Percentiles rank a stretch among this genome's conserved stretches.
Evolutionary conservation across 1,139 yeast genomes (phyloP).

Genomic region (Debaryomycetaceae sp.): DNA sequence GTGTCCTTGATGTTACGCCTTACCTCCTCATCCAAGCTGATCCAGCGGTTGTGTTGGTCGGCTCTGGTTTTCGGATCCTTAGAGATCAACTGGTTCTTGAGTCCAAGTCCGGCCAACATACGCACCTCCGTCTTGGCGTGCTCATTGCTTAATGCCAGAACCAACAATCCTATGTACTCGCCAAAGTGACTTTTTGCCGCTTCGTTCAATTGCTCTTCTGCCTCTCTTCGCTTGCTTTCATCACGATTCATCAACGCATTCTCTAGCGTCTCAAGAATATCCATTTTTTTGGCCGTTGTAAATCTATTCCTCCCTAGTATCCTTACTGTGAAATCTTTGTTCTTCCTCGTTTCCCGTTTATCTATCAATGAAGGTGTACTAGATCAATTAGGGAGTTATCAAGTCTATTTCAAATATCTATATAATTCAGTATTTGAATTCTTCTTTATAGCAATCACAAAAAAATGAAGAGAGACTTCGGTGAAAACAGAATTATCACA

Average conservation of each 20-base stretch:
- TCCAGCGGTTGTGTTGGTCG: conserved; percentile 62
- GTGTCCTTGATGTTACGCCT: conserved; percentile 65
- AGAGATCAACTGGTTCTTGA: conserved; percentile 84
- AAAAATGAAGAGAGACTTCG: neutral
- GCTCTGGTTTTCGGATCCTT: conserved; percentile 56
- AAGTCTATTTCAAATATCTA: neutral
- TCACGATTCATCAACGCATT: conserved; percentile 70
- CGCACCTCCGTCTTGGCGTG: conserved; percentile 75
- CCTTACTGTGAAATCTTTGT: no score
- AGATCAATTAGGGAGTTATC: neutral
- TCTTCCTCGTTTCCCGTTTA: no score
- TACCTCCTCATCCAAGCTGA: conserved; percentile 48
- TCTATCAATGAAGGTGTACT: no score
- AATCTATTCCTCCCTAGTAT: neutral
- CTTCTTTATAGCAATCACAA: neutral
- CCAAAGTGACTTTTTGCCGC: conserved; percentile 75
- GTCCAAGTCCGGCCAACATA: conserved; percentile 84
- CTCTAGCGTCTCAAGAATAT: conserved; percentile 71
- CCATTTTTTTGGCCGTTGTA: conserved; percentile 37
- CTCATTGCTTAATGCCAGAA: conserved; percentile 69
- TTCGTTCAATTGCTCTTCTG: conserved; percentile 73
- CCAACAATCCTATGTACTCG: conserved; percentile 66
- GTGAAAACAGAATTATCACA: neutral
- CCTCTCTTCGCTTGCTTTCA: conserved; percentile 68
- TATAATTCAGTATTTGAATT: neutral